phyloP scores from a whole-genome alignment of 495 filamentous ascomycete genomes.

The Penicillium malachiteum region DNA sequence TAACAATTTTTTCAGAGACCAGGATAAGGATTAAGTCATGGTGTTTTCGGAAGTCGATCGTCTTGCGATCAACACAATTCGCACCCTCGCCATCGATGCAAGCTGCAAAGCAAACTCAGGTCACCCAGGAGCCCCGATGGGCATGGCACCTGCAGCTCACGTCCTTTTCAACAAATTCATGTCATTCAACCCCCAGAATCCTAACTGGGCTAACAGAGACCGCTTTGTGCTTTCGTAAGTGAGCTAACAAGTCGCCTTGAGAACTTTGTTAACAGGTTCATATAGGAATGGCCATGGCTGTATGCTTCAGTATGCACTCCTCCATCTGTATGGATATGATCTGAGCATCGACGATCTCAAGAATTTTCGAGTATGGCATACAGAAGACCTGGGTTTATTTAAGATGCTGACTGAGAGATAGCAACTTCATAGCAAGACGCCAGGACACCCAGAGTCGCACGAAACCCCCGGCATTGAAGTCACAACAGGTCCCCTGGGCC shows the following conservation, averaged over 20 bases:
- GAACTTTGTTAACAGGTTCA: neutral
- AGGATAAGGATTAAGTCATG: too few species aligned
- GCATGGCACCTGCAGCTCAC: conserved; percentile 85
- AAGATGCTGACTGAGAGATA: conserved; percentile 29
- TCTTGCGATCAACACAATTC: too few species aligned
- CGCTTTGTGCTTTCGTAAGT: conserved; percentile 74
- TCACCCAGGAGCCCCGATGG: conserved; percentile 72
- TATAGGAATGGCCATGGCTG: conserved; percentile 38
- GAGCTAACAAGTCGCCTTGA: neutral
- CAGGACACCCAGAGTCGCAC: conserved; percentile 47
- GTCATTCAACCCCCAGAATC: conserved; percentile 90
- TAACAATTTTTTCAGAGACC: too few species aligned
- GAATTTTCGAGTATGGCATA: conserved; percentile 42
- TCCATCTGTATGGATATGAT: conserved; percentile 49
- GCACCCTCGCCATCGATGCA: too few species aligned
- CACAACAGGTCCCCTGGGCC: conserved; percentile 59
- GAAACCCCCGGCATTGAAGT: conserved; percentile 53
- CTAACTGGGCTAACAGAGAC: conserved; percentile 82
- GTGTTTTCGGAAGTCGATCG: too few species aligned
- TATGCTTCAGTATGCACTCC: conserved; percentile 49
- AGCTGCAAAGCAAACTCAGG: conserved; percentile 13
- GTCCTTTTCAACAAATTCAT: conserved; percentile 87
- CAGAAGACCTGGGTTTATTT: conserved; percentile 22
- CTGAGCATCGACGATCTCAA: conserved; percentile 14
- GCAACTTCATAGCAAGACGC: conserved; percentile 35